A percentile compares a stretch with the other conserved stretches of the same genome.
phyloP scores from a whole-genome alignment of 140 eudicot species.

The Anethum foeniculum region DNA sequence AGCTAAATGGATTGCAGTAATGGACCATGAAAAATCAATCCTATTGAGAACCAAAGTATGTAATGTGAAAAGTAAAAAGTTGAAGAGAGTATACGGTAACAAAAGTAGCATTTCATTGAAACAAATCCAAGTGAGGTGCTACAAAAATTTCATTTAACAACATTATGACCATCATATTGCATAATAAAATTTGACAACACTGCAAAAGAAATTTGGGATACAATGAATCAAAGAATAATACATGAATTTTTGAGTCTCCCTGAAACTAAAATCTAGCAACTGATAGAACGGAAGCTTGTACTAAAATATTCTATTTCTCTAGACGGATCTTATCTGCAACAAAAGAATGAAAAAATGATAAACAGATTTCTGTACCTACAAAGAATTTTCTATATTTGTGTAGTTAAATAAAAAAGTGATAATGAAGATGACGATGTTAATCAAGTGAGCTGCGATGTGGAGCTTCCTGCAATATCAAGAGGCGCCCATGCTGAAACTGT shows the following conservation, averaged over 20 bases:
- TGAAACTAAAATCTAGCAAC: background rate
- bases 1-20: background rate
- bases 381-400: constrained; percentile 30
- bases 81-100: background rate
- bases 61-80: background rate
- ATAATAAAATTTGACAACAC: background rate
- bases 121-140: background rate
- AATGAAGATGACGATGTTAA: background rate
- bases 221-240: constrained; percentile 10
- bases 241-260: background rate
- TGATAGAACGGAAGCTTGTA: background rate
- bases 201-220: constrained; percentile 3
- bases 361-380: constrained; percentile 46
- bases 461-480: constrained; percentile 25
- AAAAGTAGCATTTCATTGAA: constrained; percentile 1
- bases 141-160: no score
- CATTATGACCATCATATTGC: background rate
- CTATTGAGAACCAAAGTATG: background rate
- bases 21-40: background rate
- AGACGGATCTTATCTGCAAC: constrained; percentile 43
- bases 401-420: constrained; percentile 11
- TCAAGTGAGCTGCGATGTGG: constrained; percentile 7
- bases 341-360: constrained; percentile 62
- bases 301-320: constrained; percentile 1
- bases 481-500: constrained; percentile 78